Evolutionary conservation across 1,139 yeast species (phyloP), one percentile per base, ranked within the genome.

Genomic region (Magnusiomyces tetraspermus): DNA sequence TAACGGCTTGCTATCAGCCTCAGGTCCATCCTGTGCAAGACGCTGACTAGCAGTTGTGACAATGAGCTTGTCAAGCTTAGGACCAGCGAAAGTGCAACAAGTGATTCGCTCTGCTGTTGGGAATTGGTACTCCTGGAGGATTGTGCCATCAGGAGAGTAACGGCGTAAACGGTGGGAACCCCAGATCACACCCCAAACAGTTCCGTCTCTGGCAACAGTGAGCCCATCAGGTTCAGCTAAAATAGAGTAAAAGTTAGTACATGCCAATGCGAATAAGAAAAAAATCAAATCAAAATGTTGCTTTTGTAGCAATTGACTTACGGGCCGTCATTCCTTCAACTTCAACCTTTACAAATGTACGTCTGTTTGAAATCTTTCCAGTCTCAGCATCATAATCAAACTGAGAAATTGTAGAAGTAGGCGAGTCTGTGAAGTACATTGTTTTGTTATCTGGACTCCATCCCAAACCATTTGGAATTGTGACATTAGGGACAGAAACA

Each of bases 81-180:
- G 65, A 2, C 95, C 95, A 5, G 89, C 95, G 59, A 85, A 74
- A 0, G 83, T 76, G 45, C 84, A 82, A 64, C 95, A 85, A 2
- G 92, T 80, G 46, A 82, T 68, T 58, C 82, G 72, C 51, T 75
- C 63, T 0, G 84, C 83, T 2, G 22, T 19, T 1, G 96, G 95
- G 49, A 89, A 63, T 11, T 65, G 56, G 63, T 74, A 77, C 56
- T 75, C 76, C 59, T 77, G 76, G 22, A 80, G 66, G 30, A 84
- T 64, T 51, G 74, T 63, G 1, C 90, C 92, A 0, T 65, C 55
- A 3, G 59, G 57, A 10, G 73, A 52, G 56, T 78, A 72, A 55
- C 79, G 72, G 60, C 79, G 79, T 11, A 89, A 80, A 23, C 77
- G 67, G 40, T 73, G 67, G 1, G 83, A 75, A 37, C 81, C 76